A percentile compares a stretch with the other conserved stretches of the same genome.
Conservation (phyloP, 305 asterid species). For the Andrographis paniculata region DNA sequence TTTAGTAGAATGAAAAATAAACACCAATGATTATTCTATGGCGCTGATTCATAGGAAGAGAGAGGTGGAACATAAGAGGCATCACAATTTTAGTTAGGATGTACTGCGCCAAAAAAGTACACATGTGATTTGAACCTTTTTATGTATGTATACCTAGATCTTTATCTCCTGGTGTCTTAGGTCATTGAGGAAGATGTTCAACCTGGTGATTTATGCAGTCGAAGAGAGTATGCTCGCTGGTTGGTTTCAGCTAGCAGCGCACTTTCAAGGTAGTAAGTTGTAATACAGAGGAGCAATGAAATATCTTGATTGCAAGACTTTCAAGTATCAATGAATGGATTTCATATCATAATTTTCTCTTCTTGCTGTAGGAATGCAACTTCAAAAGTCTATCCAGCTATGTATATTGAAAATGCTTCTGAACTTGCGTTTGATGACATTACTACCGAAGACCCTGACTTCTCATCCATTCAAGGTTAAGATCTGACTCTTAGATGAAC, state of each 20-base stretch:
- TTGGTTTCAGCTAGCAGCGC: slow-evolving; percentile 80
- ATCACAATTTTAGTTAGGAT: not conserved
- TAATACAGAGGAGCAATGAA: slow-evolving; percentile 4
- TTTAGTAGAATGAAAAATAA: not conserved
- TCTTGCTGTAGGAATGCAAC: slow-evolving; percentile 48
- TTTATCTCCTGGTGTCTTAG: slow-evolving; percentile 27
- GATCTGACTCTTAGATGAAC: slow-evolving; percentile 3
- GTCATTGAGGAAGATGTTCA: slow-evolving; percentile 81
- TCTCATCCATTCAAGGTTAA: slow-evolving; percentile 83
- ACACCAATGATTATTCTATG: not conserved
- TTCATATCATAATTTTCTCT: slow-evolving; percentile 19
- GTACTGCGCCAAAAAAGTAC: no score
- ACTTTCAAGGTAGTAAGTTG: slow-evolving; percentile 60
- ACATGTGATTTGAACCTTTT: no score
- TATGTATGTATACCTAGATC: slow-evolving; percentile 11
- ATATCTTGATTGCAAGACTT: slow-evolving; percentile 18
- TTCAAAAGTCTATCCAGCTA: slow-evolving; percentile 94
- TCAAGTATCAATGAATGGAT: slow-evolving; percentile 12
- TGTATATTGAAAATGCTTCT: slow-evolving; percentile 84
- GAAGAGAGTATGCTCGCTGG: slow-evolving; percentile 98
- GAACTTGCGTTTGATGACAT: slow-evolving; percentile 97
- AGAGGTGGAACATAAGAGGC: no score
- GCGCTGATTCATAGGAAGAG: no score
- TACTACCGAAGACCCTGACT: slow-evolving; percentile 88
- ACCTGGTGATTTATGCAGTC: slow-evolving; percentile 93